A percentile compares a stretch with the other conserved stretches of the same genome.
Evolutionary conservation across 352 stramenopile genomes (phyloP).

Genomic region (Phytophthora melonis): DNA sequence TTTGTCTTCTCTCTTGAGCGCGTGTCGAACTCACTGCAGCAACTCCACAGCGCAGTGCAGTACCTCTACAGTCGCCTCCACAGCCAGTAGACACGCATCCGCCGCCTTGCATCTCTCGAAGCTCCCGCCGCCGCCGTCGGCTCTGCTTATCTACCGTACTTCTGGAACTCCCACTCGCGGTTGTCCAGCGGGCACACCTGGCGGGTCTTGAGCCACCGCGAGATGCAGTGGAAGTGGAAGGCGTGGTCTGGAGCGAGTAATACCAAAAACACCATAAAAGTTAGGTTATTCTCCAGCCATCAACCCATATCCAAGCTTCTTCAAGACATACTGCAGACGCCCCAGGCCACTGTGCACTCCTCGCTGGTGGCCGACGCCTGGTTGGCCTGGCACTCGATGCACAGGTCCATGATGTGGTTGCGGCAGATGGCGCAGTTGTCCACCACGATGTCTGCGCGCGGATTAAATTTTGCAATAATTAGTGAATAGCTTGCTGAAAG

Average conservation of each 20-base stretch:
- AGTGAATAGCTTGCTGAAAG: conserved; percentile 13
- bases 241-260: conserved; percentile 93
- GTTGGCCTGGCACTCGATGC: conserved; percentile 99
- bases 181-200: conserved; percentile 99
- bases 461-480: not conserved
- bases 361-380: conserved; percentile 89
- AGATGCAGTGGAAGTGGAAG: conserved; percentile 99
- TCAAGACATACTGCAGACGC: conserved; percentile 80
- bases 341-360: conserved; percentile 90
- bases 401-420: conserved; percentile 99
- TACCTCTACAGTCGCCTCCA: conserved; percentile 15
- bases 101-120: conserved; percentile 8
- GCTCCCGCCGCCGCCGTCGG: not conserved
- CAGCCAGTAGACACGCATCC: conserved; percentile 2
- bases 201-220: conserved; percentile 99
- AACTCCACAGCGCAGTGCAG: not conserved
- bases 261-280: conserved; percentile 9
- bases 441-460: conserved; percentile 80
- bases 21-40: not conserved
- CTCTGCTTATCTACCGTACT: conserved; percentile 89
- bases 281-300: conserved; percentile 1
- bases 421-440: conserved; percentile 98
- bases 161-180: conserved; percentile 99
- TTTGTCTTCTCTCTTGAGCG: conserved; percentile 7
- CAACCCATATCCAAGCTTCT: not conserved